Percentiles rank a stretch among this genome's conserved stretches.
These are phyloP conservation scores for Pythium utonaiense DNA, from an alignment of 352 stramenopile species.

Conservation along the genomic window DNA sequence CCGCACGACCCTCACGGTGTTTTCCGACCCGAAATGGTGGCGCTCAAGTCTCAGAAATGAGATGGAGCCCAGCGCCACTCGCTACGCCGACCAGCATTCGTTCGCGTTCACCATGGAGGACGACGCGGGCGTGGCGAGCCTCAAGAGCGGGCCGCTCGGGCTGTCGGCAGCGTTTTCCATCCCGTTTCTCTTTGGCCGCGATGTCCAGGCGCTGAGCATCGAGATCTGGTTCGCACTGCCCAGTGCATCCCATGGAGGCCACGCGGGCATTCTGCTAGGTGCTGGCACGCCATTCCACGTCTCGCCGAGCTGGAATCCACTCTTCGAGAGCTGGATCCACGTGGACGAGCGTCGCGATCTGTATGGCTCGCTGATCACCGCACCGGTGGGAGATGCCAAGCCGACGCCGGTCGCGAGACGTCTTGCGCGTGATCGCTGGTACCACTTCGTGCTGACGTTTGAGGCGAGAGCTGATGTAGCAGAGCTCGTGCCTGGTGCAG, in stretches of 20 bases:
- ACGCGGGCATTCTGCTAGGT: slow-evolving; percentile 19
- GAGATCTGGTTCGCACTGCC: slow-evolving; percentile 21
- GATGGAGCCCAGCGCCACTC: neutral
- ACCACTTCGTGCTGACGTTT: slow-evolving; percentile 45
- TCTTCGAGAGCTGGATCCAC: slow-evolving; percentile 22
- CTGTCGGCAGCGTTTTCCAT: slow-evolving; percentile 22
- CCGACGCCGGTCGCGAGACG: slow-evolving; percentile 12
- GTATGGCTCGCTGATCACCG: slow-evolving; percentile 11
- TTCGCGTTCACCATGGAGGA: slow-evolving; percentile 18
- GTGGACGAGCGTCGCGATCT: slow-evolving; percentile 13
- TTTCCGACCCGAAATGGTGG: slow-evolving; percentile 19
- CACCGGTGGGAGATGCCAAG: neutral
- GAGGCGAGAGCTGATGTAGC: slow-evolving; percentile 9
- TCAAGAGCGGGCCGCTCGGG: slow-evolving; percentile 4
- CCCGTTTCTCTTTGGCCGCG: slow-evolving; percentile 25
- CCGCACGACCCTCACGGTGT: slow-evolving; percentile 3
- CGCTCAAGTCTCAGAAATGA: neutral
- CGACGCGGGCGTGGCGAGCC: neutral
- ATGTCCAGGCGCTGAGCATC: slow-evolving; percentile 18
- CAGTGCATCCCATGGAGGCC: neutral
- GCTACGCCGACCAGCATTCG: slow-evolving; percentile 15
- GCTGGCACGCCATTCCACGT: slow-evolving; percentile 25
- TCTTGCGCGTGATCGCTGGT: slow-evolving; percentile 32
- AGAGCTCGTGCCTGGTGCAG: neutral
- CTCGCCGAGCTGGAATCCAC: slow-evolving; percentile 23